A percentile compares a stretch with the other conserved stretches of the same genome.
phyloP scores from a whole-genome alignment of 2,329 filamentous ascomycete species.

The Hirsutella minnesotensis region DNA sequence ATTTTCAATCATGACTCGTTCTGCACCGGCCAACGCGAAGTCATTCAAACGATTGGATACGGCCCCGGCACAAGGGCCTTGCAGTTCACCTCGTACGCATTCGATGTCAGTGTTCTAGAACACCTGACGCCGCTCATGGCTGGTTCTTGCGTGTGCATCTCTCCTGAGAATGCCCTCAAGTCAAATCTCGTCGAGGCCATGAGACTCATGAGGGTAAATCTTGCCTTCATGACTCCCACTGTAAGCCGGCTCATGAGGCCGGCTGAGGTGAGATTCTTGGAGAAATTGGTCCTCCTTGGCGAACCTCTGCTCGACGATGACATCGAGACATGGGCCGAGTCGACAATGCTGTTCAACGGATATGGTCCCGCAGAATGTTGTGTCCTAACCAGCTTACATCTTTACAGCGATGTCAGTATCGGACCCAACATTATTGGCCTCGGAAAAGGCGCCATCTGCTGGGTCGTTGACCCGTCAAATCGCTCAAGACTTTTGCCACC shows the following conservation, averaged over 20 bases:
- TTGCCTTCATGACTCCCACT: conserved; percentile 37
- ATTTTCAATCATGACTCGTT: conserved; percentile 7
- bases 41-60: conserved; percentile 22
- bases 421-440: conserved; percentile 13
- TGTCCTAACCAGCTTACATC: neutral
- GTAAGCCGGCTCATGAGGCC: conserved; percentile 34
- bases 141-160: conserved; percentile 41
- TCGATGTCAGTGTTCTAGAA: conserved; percentile 41
- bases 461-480: conserved; percentile 12
- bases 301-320: neutral
- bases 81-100: conserved; percentile 39
- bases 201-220: conserved; percentile 30
- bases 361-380: conserved; percentile 34
- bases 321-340: neutral
- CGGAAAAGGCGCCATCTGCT: conserved; percentile 6
- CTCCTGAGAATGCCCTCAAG: conserved; percentile 39
- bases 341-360: conserved; percentile 18
- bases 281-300: conserved; percentile 24
- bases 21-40: conserved; percentile 8
- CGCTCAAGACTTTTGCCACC: conserved; percentile 11
- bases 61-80: conserved; percentile 27
- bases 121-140: conserved; percentile 36
- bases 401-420: conserved; percentile 13
- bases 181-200: conserved; percentile 36
- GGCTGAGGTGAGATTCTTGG: conserved; percentile 30